Base-by-base conservation (phyloP, 805 yeast genomes). In the Cyberlindnera lachancei region DNA sequence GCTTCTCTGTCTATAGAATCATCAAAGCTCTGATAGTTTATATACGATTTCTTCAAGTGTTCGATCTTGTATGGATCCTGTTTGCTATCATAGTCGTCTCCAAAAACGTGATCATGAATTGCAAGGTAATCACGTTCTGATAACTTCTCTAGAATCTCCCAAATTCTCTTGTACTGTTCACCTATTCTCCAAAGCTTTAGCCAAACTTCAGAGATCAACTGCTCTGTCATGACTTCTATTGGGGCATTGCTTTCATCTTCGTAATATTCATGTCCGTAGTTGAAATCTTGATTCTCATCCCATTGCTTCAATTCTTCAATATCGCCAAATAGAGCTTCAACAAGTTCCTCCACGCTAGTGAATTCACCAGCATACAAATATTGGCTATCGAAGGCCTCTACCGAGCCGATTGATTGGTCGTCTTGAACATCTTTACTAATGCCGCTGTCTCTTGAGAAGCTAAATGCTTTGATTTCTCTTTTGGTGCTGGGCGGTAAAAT, bases 41-140 rank as follows among this genome's bases (percentile, higher is more conserved):
- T 34, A 18, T 12, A 10, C 11, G 22, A 30, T 24, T 24, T 7
- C 9, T 15, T 29, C 17, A 25, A 20, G 15, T 24, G 24, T 7
- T 30, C 29, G 18, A 28, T 21, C n/a, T n/a, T n/a, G n/a, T n/a
- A n/a, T n/a, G n/a, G n/a, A 4, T 24, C 23, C 10, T 29, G 23
- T 3, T 12, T 13, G 8, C 15, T 13, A 1, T 29, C 34, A 11
- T 27, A 28, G 16, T 20, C 27, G 7, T 29, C 20, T 7, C 25
- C 33, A 8, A 26, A 5, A 14, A 9, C n/a, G 9, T 11, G 18
- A 23, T 22, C 36, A 33, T 36, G 40, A 4, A 46, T 30, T 7
- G 46, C 45, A 19, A 38, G 26, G 24, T 33, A 45, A 24, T 48
- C 52, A 25, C 32, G 34, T 15, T 37, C 35, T 13, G 40, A 25